Conservation (phyloP, 176 grass and related monocot species). For the Hsuehochloa calcarea region DNA sequence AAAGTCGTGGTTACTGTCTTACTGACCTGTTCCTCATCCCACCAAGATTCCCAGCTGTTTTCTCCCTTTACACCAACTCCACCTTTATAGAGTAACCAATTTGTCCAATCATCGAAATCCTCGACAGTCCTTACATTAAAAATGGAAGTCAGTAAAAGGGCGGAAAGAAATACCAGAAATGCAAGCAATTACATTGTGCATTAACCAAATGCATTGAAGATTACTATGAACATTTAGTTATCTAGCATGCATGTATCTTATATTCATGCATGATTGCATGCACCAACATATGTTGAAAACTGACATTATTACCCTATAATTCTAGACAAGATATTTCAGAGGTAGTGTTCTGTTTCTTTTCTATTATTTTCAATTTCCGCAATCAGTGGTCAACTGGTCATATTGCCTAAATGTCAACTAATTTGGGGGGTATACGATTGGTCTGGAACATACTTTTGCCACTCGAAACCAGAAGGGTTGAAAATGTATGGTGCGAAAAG, state of each 20-base stretch:
- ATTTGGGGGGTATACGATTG: not conserved
- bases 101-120: slow-evolving; percentile 96
- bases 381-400: not conserved
- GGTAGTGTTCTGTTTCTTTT: not conserved
- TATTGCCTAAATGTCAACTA: not conserved
- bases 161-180: not conserved
- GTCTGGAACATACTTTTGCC: slow-evolving; percentile 81
- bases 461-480: slow-evolving; percentile 99
- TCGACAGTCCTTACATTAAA: slow-evolving; percentile 67
- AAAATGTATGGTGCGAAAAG: slow-evolving; percentile 97
- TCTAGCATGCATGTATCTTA: not conserved
- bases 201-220: not conserved
- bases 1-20: slow-evolving; percentile 20
- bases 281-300: not conserved
- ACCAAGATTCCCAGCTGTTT: slow-evolving; percentile 96
- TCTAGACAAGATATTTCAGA: slow-evolving; percentile 2
- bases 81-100: slow-evolving; percentile 96
- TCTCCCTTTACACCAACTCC: slow-evolving; percentile 95
- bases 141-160: not conserved
- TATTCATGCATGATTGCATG: not conserved
- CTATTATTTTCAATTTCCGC: not conserved
- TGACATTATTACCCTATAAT: not conserved
- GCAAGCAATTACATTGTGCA: not conserved
- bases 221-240: not conserved
- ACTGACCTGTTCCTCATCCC: slow-evolving; percentile 87